A percentile compares a stretch with the other conserved stretches of the same genome.
These are phyloP conservation scores for Sabuloglossum arenarium DNA, from an alignment of 495 filamentous ascomycete species.

Conservation along the genomic window DNA sequence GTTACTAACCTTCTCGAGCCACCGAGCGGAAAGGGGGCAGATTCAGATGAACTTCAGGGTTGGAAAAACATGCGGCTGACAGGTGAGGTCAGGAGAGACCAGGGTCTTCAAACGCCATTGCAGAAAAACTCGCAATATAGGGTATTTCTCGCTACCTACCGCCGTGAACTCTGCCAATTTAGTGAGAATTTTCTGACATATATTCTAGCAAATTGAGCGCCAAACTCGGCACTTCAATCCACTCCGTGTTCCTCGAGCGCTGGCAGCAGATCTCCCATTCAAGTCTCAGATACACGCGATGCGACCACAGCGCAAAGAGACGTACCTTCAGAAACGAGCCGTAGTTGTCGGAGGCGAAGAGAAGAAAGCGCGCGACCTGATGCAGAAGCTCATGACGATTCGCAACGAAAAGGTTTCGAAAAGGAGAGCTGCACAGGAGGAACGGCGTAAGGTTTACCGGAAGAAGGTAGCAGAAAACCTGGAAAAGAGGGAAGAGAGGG, in stretches of 20 bases:
- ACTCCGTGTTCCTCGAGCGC: conserved; percentile 63
- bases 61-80: conserved; percentile 88
- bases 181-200: not conserved
- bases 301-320: conserved; percentile 56
- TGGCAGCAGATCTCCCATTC: conserved; percentile 75
- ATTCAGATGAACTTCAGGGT: conserved; percentile 19
- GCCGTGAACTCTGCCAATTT: not conserved
- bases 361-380: conserved; percentile 66
- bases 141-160: not conserved
- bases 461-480: conserved; percentile 59
- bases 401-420: conserved; percentile 79
- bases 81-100: conserved; percentile 68
- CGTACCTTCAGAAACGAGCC: conserved; percentile 86
- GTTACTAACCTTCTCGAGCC: conserved; percentile 68
- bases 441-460: conserved; percentile 52
- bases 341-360: conserved; percentile 72
- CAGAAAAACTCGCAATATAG: conserved; percentile 66
- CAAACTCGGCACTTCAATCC: conserved; percentile 78
- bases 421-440: conserved; percentile 62
- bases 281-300: conserved; percentile 76
- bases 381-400: conserved; percentile 83
- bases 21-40: conserved; percentile 14
- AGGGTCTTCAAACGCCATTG: conserved; percentile 54
- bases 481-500: conserved; percentile 62
- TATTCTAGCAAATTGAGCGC: conserved; percentile 43